Evolutionary conservation across 768 basidiomycete genomes (phyloP).

Genomic region (Lepiota subincarnata): DNA sequence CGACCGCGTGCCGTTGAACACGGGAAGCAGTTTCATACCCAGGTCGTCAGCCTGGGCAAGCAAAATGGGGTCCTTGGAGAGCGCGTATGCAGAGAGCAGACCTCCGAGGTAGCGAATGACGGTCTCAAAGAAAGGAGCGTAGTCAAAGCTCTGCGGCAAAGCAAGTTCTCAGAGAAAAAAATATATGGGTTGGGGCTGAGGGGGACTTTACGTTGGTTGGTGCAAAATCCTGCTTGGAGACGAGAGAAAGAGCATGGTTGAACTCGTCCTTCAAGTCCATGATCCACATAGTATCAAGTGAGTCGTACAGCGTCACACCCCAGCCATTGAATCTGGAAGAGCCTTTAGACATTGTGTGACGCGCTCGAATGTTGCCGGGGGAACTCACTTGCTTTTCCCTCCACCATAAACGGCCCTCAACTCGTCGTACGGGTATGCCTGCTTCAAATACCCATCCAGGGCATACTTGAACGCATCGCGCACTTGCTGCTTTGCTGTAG

Average conservation of each 20-base stretch:
- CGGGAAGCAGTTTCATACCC: conserved; percentile 56
- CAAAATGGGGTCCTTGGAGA: conserved; percentile 57
- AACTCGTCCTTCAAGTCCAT: conserved; percentile 76
- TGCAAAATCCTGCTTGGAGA: conserved; percentile 43
- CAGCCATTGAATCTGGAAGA: conserved; percentile 38
- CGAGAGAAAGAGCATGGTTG: conserved; percentile 45
- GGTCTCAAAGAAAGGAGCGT: conserved; percentile 66
- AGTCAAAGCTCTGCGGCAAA: conserved; percentile 20
- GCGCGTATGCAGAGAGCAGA: conserved; percentile 70
- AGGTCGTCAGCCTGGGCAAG: conserved; percentile 66
- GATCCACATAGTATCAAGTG: conserved; percentile 77
- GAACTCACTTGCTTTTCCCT: conserved; percentile 45
- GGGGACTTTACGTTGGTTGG: conserved; percentile 24
- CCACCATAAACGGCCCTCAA: conserved; percentile 40
- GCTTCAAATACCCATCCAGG: conserved; percentile 45
- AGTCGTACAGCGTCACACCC: conserved; percentile 66
- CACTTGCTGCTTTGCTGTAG: conserved; percentile 41
- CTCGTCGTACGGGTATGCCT: conserved; percentile 54
- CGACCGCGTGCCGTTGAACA: conserved; percentile 51
- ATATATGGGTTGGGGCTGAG: background rate
- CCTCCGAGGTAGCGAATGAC: conserved; percentile 78
- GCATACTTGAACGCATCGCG: conserved; percentile 53
- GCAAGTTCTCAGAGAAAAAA: background rate
- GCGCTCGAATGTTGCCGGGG: background rate
- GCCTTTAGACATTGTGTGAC: background rate